Percentiles rank a stretch among this genome's conserved stretches.
These are phyloP conservation scores for Fusarium sp. DNA, from an alignment of 2,329 filamentous ascomycete genomes.

Conservation along the genomic window DNA sequence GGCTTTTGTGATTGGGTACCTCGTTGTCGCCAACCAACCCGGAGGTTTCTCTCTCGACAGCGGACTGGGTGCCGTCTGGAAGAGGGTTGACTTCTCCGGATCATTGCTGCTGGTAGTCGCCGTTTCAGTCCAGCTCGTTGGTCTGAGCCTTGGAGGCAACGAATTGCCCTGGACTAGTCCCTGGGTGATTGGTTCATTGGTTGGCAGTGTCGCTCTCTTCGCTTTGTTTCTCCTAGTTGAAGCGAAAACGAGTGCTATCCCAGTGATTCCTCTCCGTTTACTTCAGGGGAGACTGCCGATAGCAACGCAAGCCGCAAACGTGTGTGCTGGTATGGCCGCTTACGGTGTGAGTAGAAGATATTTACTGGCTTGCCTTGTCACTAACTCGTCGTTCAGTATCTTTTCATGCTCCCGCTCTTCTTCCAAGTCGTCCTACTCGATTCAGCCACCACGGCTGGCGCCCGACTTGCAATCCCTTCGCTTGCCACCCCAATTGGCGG, in stretches of 20 bases:
- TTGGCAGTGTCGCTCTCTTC: constrained; percentile 57
- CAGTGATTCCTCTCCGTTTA: constrained; percentile 68
- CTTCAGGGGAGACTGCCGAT: constrained; percentile 66
- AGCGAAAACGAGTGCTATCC: constrained; percentile 61
- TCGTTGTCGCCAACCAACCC: constrained; percentile 63
- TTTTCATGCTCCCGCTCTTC: constrained; percentile 78
- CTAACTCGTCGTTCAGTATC: constrained; percentile 57
- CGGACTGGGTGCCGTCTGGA: constrained; percentile 58
- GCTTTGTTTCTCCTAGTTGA: constrained; percentile 61
- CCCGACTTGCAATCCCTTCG: constrained; percentile 73
- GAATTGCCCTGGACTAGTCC: constrained; percentile 64
- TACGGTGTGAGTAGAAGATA: constrained; percentile 65
- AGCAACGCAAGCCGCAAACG: constrained; percentile 68
- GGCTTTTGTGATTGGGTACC: constrained; percentile 65
- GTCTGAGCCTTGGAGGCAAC: constrained; percentile 68
- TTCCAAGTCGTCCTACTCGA: constrained; percentile 76
- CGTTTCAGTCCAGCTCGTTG: constrained; percentile 68
- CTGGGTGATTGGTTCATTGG: constrained; percentile 59
- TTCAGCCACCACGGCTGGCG: constrained; percentile 72
- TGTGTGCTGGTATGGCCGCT: constrained; percentile 70
- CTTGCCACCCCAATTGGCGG: constrained; percentile 69
- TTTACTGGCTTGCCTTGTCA: not conserved
- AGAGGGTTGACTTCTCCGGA: constrained; percentile 68
- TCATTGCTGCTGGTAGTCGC: constrained; percentile 68
- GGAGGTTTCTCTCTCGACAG: constrained; percentile 44